phyloP scores from a whole-genome alignment of 108 stramenopile genomes.

The Cyclotella atomus region DNA sequence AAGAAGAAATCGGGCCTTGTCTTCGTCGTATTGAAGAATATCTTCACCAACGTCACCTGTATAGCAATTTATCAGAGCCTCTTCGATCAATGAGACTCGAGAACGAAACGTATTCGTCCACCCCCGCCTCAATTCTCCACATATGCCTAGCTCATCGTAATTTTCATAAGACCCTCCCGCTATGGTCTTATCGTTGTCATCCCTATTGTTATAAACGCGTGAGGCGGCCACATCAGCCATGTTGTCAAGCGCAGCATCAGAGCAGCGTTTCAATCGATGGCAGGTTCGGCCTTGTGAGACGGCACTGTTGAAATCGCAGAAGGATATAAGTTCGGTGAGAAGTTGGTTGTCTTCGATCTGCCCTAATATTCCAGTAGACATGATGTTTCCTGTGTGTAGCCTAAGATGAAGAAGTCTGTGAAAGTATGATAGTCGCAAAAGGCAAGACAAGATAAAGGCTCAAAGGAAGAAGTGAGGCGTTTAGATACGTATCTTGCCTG shows the following conservation, averaged over 20 bases:
- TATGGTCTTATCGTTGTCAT: neutral
- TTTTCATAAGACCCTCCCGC: neutral
- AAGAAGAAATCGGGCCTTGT: neutral
- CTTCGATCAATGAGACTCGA: neutral
- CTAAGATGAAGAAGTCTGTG: neutral
- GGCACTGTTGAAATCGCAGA: neutral
- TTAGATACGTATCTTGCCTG: no score
- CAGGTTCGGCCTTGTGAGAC: neutral
- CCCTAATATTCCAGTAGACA: neutral
- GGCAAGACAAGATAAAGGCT: no score
- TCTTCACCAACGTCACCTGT: neutral
- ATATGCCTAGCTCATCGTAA: neutral
- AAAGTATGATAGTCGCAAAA: no score
- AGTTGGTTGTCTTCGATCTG: neutral
- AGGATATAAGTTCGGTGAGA: neutral
- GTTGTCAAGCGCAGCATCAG: neutral
- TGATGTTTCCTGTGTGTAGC: no score
- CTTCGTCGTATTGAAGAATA: neutral
- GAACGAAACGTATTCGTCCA: neutral
- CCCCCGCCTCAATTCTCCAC: neutral
- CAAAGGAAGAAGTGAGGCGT: no score
- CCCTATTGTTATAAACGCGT: neutral
- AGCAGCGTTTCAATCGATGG: neutral
- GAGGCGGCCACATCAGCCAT: neutral
- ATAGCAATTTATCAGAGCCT: neutral